These are phyloP conservation scores for Penicillium egyptiacum DNA, from an alignment of 495 filamentous ascomycete genomes.

Conservation along the genomic window DNA sequence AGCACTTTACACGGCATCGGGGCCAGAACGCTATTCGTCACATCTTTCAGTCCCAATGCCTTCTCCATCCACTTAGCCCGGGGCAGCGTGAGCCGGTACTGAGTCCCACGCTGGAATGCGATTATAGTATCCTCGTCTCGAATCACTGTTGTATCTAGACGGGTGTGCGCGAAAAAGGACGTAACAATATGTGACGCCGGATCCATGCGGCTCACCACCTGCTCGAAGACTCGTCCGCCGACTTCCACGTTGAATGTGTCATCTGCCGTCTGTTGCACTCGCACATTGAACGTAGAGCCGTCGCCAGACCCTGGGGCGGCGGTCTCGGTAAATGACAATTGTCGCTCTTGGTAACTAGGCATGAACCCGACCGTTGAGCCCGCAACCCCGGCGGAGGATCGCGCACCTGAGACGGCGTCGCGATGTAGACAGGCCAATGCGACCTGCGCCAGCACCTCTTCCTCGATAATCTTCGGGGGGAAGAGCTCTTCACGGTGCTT, in stretches of 20 bases:
- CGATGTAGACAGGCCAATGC: constrained; percentile 68
- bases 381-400: constrained; percentile 24
- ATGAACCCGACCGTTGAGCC: constrained; percentile 53
- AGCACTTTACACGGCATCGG: constrained; percentile 96
- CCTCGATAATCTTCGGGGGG: constrained; percentile 46
- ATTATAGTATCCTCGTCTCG: constrained; percentile 67
- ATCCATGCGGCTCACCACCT: constrained; percentile 46
- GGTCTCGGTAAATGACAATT: constrained; percentile 53
- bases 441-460: constrained; percentile 78
- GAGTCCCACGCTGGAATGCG: constrained; percentile 78
- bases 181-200: constrained; percentile 40
- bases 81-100: constrained; percentile 67
- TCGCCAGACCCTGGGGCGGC: constrained; percentile 25
- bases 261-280: constrained; percentile 62
- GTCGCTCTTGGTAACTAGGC: constrained; percentile 51
- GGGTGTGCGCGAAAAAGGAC: constrained; percentile 70
- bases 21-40: constrained; percentile 77
- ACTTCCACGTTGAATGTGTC: constrained; percentile 65
- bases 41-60: constrained; percentile 78
- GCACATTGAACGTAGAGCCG: constrained; percentile 56
- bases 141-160: constrained; percentile 78
- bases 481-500: constrained; percentile 81
- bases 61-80: constrained; percentile 81
- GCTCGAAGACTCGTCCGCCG: constrained; percentile 48
- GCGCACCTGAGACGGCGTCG: constrained; percentile 23